These are phyloP conservation scores for Nothophoma quercina DNA, from an alignment of 2,329 filamentous ascomycete species.

Conservation along the genomic window DNA sequence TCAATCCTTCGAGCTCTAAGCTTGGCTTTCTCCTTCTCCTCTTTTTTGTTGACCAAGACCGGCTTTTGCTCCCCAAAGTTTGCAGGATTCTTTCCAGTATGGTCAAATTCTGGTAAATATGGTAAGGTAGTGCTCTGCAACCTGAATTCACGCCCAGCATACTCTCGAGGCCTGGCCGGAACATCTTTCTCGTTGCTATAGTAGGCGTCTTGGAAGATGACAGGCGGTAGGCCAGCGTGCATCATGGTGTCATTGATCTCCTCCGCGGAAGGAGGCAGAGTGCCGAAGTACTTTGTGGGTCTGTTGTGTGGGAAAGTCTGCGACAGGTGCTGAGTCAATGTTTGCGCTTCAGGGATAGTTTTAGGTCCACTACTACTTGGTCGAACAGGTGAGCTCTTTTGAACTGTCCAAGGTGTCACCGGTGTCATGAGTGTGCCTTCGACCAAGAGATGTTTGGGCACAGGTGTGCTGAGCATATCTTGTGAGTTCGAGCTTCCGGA, in stretches of 20 bases:
- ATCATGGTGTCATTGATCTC: slow-evolving; percentile 65
- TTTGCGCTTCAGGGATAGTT: slow-evolving; percentile 23
- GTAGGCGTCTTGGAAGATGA: slow-evolving; percentile 84
- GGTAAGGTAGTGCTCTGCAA: slow-evolving; percentile 77
- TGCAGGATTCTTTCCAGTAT: slow-evolving; percentile 64
- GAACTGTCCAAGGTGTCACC: slow-evolving; percentile 43
- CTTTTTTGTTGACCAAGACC: slow-evolving; percentile 58
- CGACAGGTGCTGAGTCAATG: slow-evolving; percentile 27
- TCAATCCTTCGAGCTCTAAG: slow-evolving; percentile 65
- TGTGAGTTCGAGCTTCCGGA: slow-evolving; percentile 61
- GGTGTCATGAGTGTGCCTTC: slow-evolving; percentile 29
- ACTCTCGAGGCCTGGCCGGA: slow-evolving; percentile 77
- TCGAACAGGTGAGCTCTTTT: slow-evolving; percentile 33
- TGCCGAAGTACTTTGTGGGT: slow-evolving; percentile 45
- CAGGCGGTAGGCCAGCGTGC: slow-evolving; percentile 66
- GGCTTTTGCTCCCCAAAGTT: slow-evolving; percentile 63
- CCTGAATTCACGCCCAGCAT: slow-evolving; percentile 85
- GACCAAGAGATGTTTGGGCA: slow-evolving; percentile 27
- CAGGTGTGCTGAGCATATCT: slow-evolving; percentile 40
- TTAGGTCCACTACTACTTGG: slow-evolving; percentile 26
- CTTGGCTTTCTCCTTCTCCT: slow-evolving; percentile 61
- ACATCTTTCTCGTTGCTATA: slow-evolving; percentile 88
- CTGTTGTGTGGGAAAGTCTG: slow-evolving; percentile 27
- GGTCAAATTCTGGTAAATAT: slow-evolving; percentile 81
- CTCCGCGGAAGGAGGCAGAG: slow-evolving; percentile 52